phyloP scores from a whole-genome alignment of 352 stramenopile genomes.

The Globisporangium iwayamae region DNA sequence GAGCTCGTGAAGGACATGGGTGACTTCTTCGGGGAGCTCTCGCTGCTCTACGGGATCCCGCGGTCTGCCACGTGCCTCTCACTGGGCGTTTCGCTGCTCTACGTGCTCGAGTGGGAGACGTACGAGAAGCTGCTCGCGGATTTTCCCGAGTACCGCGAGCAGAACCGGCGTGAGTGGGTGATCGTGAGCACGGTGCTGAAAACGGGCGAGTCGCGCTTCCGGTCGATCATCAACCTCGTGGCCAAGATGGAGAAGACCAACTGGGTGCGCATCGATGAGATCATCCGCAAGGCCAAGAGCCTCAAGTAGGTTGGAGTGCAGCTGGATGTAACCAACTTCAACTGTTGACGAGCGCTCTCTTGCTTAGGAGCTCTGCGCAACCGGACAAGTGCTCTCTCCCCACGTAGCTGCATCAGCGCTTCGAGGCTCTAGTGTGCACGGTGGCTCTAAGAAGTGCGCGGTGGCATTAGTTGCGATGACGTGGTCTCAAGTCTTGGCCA shows the following conservation, averaged over 20 bases:
- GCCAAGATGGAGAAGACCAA: constrained; percentile 57
- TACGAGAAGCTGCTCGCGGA: constrained; percentile 68
- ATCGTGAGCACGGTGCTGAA: constrained; percentile 63
- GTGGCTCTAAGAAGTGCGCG: no score
- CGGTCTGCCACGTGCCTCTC: constrained; percentile 69
- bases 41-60: constrained; percentile 65
- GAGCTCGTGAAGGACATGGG: constrained; percentile 66
- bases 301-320: constrained; percentile 28
- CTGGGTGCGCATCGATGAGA: constrained; percentile 60
- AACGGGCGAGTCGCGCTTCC: constrained; percentile 60
- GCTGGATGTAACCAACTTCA: background rate
- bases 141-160: constrained; percentile 67
- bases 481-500: no score
- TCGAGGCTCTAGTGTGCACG: no score
- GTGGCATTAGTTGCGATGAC: no score
- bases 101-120: constrained; percentile 71
- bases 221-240: constrained; percentile 63
- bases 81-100: constrained; percentile 64
- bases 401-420: no score
- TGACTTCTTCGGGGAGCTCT: constrained; percentile 55
- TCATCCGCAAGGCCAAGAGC: constrained; percentile 70
- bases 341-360: no score
- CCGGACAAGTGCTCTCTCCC: no score
- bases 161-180: constrained; percentile 76
- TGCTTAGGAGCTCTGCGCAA: no score